Conservation (phyloP, 768 basidiomycete genomes). For the Rhizopogon rudus region DNA sequence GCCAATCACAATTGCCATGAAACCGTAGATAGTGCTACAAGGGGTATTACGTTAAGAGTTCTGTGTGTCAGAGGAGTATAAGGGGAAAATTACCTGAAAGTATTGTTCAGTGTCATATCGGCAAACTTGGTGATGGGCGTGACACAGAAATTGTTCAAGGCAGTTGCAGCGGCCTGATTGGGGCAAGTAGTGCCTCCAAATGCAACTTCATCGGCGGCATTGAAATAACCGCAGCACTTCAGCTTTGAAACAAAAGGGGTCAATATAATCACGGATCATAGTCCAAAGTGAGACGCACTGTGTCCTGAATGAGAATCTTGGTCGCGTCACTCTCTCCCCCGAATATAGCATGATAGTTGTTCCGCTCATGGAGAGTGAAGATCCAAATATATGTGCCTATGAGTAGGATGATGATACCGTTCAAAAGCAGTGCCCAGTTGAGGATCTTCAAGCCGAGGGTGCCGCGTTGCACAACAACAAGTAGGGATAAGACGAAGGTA, state of each 20-base stretch:
- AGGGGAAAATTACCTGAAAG: constrained; percentile 68
- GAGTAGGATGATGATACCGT: constrained; percentile 54
- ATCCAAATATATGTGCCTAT: constrained; percentile 80
- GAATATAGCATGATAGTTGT: constrained; percentile 62
- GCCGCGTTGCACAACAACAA: constrained; percentile 65
- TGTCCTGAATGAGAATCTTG: constrained; percentile 63
- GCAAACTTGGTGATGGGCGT: constrained; percentile 61
- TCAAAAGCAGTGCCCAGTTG: constrained; percentile 68
- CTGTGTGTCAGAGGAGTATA: neutral
- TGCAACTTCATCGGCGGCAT: constrained; percentile 51
- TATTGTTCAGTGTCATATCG: constrained; percentile 70
- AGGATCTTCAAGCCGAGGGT: constrained; percentile 68
- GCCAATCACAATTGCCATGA: constrained; percentile 71
- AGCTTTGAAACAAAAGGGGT: constrained; percentile 40
- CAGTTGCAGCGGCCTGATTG: constrained; percentile 31
- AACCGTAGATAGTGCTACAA: constrained; percentile 67
- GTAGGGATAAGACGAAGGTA: constrained; percentile 68
- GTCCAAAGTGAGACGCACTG: constrained; percentile 38
- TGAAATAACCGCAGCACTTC: constrained; percentile 83
- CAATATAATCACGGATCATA: neutral
- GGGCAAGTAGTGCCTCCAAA: constrained; percentile 62
- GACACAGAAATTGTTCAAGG: constrained; percentile 58
- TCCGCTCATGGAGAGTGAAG: constrained; percentile 67
- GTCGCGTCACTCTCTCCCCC: constrained; percentile 36
- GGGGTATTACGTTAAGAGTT: neutral